A percentile compares a stretch with the other conserved stretches of the same genome.
These are phyloP conservation scores for Sarocladium strictum DNA, from an alignment of 2,329 filamentous ascomycete genomes.

Conservation along the genomic window DNA sequence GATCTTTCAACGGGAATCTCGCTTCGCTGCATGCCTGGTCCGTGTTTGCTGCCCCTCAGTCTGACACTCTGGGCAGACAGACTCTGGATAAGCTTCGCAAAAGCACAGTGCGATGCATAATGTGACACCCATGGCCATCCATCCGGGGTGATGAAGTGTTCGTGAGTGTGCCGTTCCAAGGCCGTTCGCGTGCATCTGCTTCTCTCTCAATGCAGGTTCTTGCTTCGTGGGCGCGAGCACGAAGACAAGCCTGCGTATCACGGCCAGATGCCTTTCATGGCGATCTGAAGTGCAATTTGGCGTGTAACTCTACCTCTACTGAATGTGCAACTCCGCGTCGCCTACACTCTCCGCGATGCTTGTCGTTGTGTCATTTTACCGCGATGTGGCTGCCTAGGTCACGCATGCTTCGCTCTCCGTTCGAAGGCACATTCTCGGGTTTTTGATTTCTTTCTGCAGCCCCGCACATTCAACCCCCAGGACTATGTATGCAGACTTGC, in stretches of 20 bases:
- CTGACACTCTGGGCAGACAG: too few relatives aligned
- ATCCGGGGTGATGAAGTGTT: neutral
- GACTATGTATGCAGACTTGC: neutral
- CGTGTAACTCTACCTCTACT: too few relatives aligned
- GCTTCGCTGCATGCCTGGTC: neutral
- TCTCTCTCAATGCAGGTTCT: neutral
- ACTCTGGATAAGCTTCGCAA: neutral
- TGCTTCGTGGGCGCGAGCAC: too few relatives aligned
- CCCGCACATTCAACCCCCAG: neutral
- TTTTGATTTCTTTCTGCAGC: neutral
- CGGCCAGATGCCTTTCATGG: too few relatives aligned
- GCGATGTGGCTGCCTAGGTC: too few relatives aligned
- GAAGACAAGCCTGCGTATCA: too few relatives aligned
- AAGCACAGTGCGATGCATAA: neutral
- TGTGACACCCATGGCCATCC: neutral
- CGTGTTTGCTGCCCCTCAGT: neutral
- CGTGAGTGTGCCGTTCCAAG: constrained; percentile 3
- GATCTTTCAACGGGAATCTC: neutral
- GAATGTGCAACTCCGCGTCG: too few relatives aligned
- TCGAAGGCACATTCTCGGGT: too few relatives aligned
- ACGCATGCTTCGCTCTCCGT: too few relatives aligned
- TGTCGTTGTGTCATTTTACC: too few relatives aligned
- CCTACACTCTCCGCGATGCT: too few relatives aligned
- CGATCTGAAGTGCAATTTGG: too few relatives aligned
- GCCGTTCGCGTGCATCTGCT: neutral